Evolutionary conservation across 2,329 filamentous ascomycete species (phyloP).

Genomic region (Hymenoscyphus albidus): DNA sequence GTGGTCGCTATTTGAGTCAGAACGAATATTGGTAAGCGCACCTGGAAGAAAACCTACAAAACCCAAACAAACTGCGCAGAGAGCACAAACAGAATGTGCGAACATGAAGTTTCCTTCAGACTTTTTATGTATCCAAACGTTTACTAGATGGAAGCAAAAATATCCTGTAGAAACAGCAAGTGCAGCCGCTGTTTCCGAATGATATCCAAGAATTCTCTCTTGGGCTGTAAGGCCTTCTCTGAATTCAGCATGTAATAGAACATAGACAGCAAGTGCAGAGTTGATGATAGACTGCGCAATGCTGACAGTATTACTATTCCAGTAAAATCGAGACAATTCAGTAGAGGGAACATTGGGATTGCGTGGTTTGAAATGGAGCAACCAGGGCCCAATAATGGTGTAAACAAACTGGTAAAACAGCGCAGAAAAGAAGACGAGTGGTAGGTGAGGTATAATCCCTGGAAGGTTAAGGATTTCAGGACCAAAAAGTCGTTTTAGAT

Average conservation of each 20-base stretch:
- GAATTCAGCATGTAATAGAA: slow-evolving; percentile 10
- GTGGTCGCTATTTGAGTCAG: slow-evolving; percentile 12
- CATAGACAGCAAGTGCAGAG: slow-evolving; percentile 8
- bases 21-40: not conserved
- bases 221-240: slow-evolving; percentile 12
- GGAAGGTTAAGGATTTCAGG: slow-evolving; percentile 9
- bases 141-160: slow-evolving; percentile 13
- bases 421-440: slow-evolving; percentile 6
- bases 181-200: slow-evolving; percentile 9
- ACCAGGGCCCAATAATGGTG: slow-evolving; percentile 5
- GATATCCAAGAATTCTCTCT: slow-evolving; percentile 16
- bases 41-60: slow-evolving; percentile 10
- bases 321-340: not conserved
- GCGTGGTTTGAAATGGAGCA: slow-evolving; percentile 3
- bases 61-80: slow-evolving; percentile 8
- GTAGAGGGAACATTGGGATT: not conserved
- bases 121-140: slow-evolving; percentile 4
- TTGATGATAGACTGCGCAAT: slow-evolving; percentile 12
- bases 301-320: slow-evolving; percentile 11
- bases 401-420: slow-evolving; percentile 10
- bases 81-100: slow-evolving; percentile 7
- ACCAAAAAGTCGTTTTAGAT: slow-evolving; percentile 2
- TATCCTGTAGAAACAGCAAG: slow-evolving; percentile 15
- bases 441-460: slow-evolving; percentile 8
- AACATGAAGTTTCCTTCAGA: slow-evolving; percentile 12